Conservation (phyloP, 2,329 filamentous ascomycete species). For the Phaeosphaeriaceae sp. region DNA sequence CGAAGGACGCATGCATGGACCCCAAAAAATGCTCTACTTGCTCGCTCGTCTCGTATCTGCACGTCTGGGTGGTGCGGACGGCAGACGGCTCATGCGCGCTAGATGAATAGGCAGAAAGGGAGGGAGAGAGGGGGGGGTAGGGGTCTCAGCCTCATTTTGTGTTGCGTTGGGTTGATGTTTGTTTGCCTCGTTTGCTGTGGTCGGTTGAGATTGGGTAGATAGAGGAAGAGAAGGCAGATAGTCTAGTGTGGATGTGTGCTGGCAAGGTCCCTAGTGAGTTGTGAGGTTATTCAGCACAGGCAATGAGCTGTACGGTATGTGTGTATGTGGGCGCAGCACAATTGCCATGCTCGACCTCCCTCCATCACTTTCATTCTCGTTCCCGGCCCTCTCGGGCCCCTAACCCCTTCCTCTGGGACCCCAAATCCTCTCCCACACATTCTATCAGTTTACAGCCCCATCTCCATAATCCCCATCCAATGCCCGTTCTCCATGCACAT, state of each 20-base stretch:
- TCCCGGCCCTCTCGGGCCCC: too few species aligned
- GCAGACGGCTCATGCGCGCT: not conserved
- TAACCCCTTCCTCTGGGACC: too few species aligned
- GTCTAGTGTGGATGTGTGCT: too few species aligned
- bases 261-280: too few species aligned
- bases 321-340: too few species aligned
- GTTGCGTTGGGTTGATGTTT: too few species aligned
- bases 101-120: not conserved
- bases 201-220: too few species aligned
- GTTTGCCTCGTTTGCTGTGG: not conserved
- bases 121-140: not conserved
- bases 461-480: not conserved
- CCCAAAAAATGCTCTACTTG: not conserved
- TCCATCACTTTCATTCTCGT: too few species aligned
- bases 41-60: not conserved
- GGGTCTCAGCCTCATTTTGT: not conserved
- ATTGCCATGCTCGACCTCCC: too few species aligned
- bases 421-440: too few species aligned
- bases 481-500: not conserved
- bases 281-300: too few species aligned
- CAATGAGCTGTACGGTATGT: too few species aligned
- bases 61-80: not conserved
- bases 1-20: not conserved
- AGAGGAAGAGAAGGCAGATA: not conserved
- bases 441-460: not conserved